Evolutionary conservation across 192 early-diverging fungal species (phyloP).

Genomic region (Coemansia sp.): DNA sequence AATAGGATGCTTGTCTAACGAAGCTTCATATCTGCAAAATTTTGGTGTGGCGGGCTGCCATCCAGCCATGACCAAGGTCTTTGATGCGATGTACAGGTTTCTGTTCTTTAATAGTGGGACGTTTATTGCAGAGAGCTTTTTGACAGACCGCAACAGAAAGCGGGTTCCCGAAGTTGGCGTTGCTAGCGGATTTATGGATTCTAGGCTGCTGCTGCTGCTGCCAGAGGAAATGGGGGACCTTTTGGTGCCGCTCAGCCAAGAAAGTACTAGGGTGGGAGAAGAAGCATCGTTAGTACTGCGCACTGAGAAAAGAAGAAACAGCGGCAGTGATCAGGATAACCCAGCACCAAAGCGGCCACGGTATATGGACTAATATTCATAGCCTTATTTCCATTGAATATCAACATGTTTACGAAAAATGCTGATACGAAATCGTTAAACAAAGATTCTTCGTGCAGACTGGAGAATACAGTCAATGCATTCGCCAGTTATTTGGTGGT

Average conservation of each 20-base stretch:
- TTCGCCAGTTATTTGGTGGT: constrained; percentile 35
- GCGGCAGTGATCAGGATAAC: too few species aligned
- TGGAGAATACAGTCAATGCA: constrained; percentile 25
- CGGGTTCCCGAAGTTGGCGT: not conserved
- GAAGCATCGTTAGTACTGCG: not conserved
- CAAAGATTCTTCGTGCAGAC: not conserved
- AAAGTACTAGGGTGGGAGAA: not conserved
- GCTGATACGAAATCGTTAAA: too few species aligned
- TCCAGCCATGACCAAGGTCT: not conserved
- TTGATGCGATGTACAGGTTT: constrained; percentile 1
- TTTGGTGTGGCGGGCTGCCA: not conserved
- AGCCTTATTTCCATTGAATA: too few species aligned
- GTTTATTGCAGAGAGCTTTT: not conserved
- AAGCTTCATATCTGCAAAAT: not conserved
- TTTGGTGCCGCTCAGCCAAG: not conserved
- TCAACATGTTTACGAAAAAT: too few species aligned
- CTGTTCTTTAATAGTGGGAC: not conserved
- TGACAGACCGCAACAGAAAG: not conserved
- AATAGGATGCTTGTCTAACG: not conserved
- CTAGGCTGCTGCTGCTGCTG: not conserved
- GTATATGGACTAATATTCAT: not conserved
- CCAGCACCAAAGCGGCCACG: too few species aligned
- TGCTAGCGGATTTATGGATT: not conserved
- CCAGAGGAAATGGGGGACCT: not conserved
- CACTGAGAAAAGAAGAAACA: too few species aligned